Conservation (phyloP, 164 flowering plant species). For the Taxillus chinensis region DNA sequence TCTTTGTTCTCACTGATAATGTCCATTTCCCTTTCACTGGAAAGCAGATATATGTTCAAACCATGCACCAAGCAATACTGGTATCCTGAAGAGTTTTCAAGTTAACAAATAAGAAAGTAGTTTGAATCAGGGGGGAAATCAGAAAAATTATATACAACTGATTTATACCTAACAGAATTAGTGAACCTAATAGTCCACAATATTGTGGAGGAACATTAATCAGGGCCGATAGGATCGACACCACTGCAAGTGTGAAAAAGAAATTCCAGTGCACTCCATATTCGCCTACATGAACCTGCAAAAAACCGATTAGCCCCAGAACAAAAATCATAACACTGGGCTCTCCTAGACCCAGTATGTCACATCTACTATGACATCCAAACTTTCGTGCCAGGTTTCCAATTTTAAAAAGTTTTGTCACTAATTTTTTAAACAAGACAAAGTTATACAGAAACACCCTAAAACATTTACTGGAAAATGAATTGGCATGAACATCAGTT, state of each 20-base stretch:
- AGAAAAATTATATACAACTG: neutral
- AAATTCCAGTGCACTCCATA: constrained; percentile 98
- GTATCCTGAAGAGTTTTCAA: constrained; percentile 40
- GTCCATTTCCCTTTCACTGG: constrained; percentile 46
- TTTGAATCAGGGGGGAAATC: constrained; percentile 1
- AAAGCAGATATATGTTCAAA: constrained; percentile 57
- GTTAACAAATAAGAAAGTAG: neutral
- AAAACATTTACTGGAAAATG: no score
- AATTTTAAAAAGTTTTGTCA: no score
- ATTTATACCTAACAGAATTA: constrained; percentile 47
- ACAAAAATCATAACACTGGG: no score
- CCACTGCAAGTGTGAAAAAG: constrained; percentile 89
- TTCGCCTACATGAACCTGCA: constrained; percentile 88
- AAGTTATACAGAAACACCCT: no score
- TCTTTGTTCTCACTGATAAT: constrained; percentile 85
- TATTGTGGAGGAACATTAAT: constrained; percentile 46
- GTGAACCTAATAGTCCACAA: constrained; percentile 64
- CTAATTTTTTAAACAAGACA: no score
- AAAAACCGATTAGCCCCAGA: neutral
- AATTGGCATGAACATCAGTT: no score
- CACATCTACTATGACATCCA: no score
- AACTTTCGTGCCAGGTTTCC: no score
- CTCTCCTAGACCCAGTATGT: no score
- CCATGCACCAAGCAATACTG: constrained; percentile 56
- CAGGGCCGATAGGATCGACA: constrained; percentile 56